A percentile compares a stretch with the other conserved stretches of the same genome.
Evolutionary conservation across 345 rosid genomes (phyloP).

Genomic region (Corymbia maculata): DNA sequence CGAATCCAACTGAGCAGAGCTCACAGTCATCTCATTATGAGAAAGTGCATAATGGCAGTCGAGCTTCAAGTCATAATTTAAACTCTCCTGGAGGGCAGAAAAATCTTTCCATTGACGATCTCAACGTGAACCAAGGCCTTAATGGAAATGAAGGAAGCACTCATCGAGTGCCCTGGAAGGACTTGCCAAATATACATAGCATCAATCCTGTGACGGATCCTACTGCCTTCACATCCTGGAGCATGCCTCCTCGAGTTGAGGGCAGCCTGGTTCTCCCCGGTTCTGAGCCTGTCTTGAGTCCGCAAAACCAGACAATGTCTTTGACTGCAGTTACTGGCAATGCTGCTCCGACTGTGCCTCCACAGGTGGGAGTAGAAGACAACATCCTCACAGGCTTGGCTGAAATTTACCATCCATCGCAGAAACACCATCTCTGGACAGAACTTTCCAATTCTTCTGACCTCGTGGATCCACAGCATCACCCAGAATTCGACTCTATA

Average conservation of each 20-base stretch:
- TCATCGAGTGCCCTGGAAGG: background rate
- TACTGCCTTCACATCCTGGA: background rate
- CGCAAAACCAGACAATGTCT: background rate
- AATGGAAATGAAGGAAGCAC: background rate
- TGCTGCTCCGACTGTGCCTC: background rate
- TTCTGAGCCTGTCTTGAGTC: background rate
- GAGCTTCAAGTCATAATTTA: background rate
- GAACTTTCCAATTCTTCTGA: background rate
- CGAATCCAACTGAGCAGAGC: background rate
- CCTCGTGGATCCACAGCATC: background rate
- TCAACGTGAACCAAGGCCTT: background rate
- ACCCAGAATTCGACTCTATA: background rate
- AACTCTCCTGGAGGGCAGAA: background rate
- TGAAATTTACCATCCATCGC: background rate
- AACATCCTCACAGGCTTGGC: background rate
- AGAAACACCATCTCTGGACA: background rate
- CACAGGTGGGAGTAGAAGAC: background rate
- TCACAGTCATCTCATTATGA: background rate
- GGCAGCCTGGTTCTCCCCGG: background rate
- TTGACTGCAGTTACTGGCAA: background rate
- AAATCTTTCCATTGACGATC: background rate
- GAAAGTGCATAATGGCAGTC: background rate
- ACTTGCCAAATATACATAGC: background rate
- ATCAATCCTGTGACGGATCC: background rate
- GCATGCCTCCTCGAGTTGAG: background rate